Evolutionary conservation across 352 stramenopile genomes (phyloP).

Genomic region (Thalassiosira exigua): DNA sequence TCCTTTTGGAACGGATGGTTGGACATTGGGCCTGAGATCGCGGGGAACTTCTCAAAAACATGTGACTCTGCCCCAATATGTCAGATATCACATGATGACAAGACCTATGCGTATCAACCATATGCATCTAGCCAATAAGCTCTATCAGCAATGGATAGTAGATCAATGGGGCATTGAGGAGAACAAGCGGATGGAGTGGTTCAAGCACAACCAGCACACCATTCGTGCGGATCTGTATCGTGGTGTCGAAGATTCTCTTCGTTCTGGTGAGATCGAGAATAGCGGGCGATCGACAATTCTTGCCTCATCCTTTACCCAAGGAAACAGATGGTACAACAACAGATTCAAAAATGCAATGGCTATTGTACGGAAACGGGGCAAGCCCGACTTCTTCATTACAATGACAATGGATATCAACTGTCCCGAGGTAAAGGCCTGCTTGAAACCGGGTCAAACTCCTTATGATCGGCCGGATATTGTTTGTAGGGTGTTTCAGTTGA

Average conservation of each 20-base stretch:
- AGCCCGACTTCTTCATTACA: conserved; percentile 71
- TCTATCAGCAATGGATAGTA: conserved; percentile 13
- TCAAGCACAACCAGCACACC: neutral
- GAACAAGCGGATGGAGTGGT: neutral
- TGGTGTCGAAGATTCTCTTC: neutral
- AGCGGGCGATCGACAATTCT: conserved; percentile 8
- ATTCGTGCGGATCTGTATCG: neutral
- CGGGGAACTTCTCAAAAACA: conserved; percentile 4
- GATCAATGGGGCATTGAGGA: conserved; percentile 8
- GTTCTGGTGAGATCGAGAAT: neutral
- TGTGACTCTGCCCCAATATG: conserved; percentile 8
- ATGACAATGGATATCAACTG: conserved; percentile 75
- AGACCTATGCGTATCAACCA: neutral
- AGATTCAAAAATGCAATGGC: conserved; percentile 66
- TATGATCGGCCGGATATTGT: conserved; percentile 43
- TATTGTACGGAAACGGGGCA: conserved; percentile 59
- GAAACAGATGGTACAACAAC: conserved; percentile 21
- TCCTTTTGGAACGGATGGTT: conserved; percentile 15
- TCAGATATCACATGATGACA: conserved; percentile 22
- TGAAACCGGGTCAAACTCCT: conserved; percentile 9
- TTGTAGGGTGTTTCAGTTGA: conserved; percentile 33
- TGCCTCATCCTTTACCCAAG: conserved; percentile 23
- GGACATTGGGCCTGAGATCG: neutral
- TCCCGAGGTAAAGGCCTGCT: conserved; percentile 54
- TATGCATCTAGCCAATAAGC: neutral